A percentile compares a stretch with the other conserved stretches of the same genome.
Conservation (phyloP, 2,329 filamentous ascomycete species). For the Metarhizium brunneum region DNA sequence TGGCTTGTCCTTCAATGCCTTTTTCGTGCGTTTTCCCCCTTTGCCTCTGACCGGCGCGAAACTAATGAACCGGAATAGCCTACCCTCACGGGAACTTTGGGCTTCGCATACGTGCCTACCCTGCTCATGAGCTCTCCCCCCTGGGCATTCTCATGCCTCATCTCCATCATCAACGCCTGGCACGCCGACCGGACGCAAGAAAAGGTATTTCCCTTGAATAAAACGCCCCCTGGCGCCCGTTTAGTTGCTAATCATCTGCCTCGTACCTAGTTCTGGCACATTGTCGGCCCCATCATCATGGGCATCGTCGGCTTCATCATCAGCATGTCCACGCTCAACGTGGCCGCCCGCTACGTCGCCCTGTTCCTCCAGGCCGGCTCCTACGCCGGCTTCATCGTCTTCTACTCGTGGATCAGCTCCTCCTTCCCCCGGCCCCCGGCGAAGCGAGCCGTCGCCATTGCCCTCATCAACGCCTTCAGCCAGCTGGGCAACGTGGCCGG, state of each 20-base stretch:
- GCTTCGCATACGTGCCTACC: slow-evolving; percentile 41
- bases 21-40: slow-evolving; percentile 32
- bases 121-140: slow-evolving; percentile 48
- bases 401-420: slow-evolving; percentile 49
- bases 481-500: slow-evolving; percentile 52
- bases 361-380: slow-evolving; percentile 50
- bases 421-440: slow-evolving; percentile 49
- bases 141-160: slow-evolving; percentile 48
- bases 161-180: slow-evolving; percentile 47
- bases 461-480: slow-evolving; percentile 49
- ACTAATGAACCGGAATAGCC: slow-evolving; percentile 21
- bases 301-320: slow-evolving; percentile 51
- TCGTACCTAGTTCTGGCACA: slow-evolving; percentile 43
- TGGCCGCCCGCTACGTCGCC: slow-evolving; percentile 48
- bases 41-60: too few relatives aligned
- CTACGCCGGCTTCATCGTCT: slow-evolving; percentile 50
- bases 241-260: not conserved
- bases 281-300: slow-evolving; percentile 40
- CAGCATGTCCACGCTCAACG: slow-evolving; percentile 46
- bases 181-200: slow-evolving; percentile 46
- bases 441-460: slow-evolving; percentile 52
- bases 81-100: slow-evolving; percentile 41
- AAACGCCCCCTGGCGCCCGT: not conserved
- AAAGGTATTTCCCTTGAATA: slow-evolving; percentile 23
- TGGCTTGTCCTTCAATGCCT: slow-evolving; percentile 48